These are phyloP conservation scores for Leptographium galeiforme DNA, from an alignment of 2,329 filamentous ascomycete species.

Conservation along the genomic window DNA sequence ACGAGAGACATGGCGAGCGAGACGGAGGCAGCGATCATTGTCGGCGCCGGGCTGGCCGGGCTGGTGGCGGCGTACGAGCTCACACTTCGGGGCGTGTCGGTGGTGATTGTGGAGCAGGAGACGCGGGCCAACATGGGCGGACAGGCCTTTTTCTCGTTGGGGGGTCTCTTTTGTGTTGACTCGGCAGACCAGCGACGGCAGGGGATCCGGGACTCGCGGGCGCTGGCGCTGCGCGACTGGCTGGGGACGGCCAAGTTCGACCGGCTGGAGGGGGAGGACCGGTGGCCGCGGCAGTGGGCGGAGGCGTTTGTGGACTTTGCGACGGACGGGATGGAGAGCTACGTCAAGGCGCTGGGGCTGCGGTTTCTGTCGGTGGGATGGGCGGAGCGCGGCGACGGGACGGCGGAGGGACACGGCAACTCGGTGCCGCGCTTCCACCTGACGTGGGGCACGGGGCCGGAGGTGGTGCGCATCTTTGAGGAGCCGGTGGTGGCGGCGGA, in stretches of 20 bases:
- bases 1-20: not conserved
- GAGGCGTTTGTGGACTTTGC: conserved; percentile 51
- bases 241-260: conserved; percentile 44
- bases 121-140: conserved; percentile 42
- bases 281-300: conserved; percentile 48
- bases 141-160: conserved; percentile 52
- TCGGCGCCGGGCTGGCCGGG: conserved; percentile 45
- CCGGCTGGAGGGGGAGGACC: conserved; percentile 35
- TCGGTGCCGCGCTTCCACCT: conserved; percentile 50
- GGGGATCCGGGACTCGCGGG: conserved; percentile 44
- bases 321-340: conserved; percentile 42
- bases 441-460: conserved; percentile 48
- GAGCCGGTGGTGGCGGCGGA: conserved; percentile 41
- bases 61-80: conserved; percentile 47
- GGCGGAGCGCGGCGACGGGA: conserved; percentile 46
- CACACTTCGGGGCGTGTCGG: conserved; percentile 32
- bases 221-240: conserved; percentile 47
- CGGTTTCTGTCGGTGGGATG: conserved; percentile 42
- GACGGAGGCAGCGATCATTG: conserved; percentile 34
- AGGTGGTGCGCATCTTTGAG: conserved; percentile 42
- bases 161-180: conserved; percentile 46
- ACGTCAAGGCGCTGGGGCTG: conserved; percentile 39
- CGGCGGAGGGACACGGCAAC: conserved; percentile 45
- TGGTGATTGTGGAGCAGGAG: conserved; percentile 45
- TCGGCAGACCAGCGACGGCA: conserved; percentile 41